Percentiles rank a stretch among this genome's conserved stretches.
Evolutionary conservation across 805 yeast genomes (phyloP).

Genomic region (Jamesozyma hellenica): DNA sequence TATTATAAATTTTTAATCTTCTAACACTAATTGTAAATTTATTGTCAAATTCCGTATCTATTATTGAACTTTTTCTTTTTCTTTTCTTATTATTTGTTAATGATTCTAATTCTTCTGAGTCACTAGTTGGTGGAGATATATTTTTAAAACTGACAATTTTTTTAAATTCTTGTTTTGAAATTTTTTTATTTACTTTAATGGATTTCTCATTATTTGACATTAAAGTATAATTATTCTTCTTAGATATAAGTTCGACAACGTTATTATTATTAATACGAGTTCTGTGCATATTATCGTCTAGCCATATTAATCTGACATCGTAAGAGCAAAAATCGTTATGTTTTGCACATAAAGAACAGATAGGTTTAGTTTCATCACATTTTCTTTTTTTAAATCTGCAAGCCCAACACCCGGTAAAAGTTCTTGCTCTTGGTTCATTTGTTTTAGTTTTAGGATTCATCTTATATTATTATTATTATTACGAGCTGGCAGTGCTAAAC

Average conservation of each 20-base stretch:
- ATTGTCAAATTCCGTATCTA: neutral
- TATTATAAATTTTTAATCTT: constrained; percentile 24
- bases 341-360: constrained; percentile 21
- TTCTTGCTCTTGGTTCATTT: constrained; percentile 10
- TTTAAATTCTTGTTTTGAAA: constrained; percentile 15
- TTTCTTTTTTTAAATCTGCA: constrained; percentile 27
- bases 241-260: neutral
- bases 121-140: neutral
- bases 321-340: constrained; percentile 22
- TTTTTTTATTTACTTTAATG: constrained; percentile 1
- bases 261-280: neutral
- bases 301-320: constrained; percentile 26
- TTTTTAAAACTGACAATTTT: constrained; percentile 12
- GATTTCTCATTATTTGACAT: neutral
- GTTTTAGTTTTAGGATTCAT: too few relatives aligned
- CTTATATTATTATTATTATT: too few relatives aligned
- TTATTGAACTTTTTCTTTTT: neutral
- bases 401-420: constrained; percentile 30
- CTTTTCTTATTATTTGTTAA: neutral
- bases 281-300: constrained; percentile 18
- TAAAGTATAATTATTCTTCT: too few relatives aligned
- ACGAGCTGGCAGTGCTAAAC: too few relatives aligned
- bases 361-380: constrained; percentile 24
- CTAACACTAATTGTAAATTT: constrained; percentile 25
- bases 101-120: neutral